Conservation (phyloP, 345 rosid species). For the Hypericum perforatum region DNA sequence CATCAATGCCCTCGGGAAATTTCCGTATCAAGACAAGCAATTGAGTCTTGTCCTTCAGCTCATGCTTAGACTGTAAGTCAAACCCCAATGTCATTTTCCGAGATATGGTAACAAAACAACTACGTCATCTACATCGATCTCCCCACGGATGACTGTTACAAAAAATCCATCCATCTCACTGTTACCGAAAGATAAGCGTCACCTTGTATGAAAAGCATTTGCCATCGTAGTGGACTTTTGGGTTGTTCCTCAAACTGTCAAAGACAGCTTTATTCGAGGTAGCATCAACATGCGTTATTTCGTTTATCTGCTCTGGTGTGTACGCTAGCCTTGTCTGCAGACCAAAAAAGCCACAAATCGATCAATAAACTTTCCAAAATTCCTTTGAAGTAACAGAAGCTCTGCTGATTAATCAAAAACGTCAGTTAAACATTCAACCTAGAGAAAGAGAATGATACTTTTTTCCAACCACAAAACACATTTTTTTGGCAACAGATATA, state of each 20-base stretch:
- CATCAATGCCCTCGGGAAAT: background rate
- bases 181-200: background rate
- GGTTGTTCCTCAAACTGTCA: background rate
- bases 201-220: slow-evolving; percentile 1
- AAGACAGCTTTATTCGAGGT: background rate
- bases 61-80: slow-evolving; percentile 2
- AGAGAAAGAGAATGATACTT: no score
- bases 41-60: background rate
- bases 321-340: slow-evolving; percentile 58
- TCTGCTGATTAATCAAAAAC: no score
- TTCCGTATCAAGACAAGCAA: background rate
- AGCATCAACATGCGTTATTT: slow-evolving; percentile 47
- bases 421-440: no score
- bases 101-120: background rate
- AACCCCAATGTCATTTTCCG: background rate
- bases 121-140: no score
- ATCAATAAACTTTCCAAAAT: background rate
- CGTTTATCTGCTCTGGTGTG: slow-evolving; percentile 75
- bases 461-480: no score
- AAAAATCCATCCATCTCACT: no score
- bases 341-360: background rate
- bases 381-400: background rate
- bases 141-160: no score
- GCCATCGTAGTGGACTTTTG: slow-evolving; percentile 5
- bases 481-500: no score